Evolutionary conservation across 495 filamentous ascomycete genomes (phyloP).

Genomic region (Neurospora sp.): DNA sequence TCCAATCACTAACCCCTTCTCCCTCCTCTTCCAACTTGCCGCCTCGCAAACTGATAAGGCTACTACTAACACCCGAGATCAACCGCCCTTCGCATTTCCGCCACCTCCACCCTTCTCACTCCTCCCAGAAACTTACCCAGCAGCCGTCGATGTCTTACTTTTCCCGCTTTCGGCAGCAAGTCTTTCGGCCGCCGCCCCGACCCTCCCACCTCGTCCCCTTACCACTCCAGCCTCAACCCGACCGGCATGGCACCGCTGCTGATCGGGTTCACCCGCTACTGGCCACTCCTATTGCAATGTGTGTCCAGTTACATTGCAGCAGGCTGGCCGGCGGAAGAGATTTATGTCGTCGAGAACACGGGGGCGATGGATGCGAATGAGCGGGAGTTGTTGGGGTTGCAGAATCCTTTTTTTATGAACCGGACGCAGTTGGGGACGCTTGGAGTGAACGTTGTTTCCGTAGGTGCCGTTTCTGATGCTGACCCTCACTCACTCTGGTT

Average conservation of each 20-base stretch:
- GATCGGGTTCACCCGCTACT: conserved; percentile 51
- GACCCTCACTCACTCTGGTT: background rate
- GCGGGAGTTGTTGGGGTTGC: conserved; percentile 35
- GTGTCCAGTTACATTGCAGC: conserved; percentile 49
- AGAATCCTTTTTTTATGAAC: conserved; percentile 55
- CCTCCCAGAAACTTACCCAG: background rate
- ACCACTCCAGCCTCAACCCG: background rate
- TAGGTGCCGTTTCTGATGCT: background rate
- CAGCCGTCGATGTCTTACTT: background rate
- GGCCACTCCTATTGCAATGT: conserved; percentile 46
- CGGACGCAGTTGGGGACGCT: conserved; percentile 41
- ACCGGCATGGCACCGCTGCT: conserved; percentile 40
- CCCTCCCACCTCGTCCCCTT: background rate
- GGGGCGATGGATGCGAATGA: conserved; percentile 47
- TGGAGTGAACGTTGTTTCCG: conserved; percentile 42
- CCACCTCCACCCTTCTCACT: background rate
- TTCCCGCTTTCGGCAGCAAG: background rate
- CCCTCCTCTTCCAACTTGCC: conserved; percentile 10
- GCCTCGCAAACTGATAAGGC: background rate
- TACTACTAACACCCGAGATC: conserved; percentile 19
- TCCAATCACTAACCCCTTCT: conserved; percentile 17
- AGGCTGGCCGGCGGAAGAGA: conserved; percentile 50
- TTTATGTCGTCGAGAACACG: conserved; percentile 54
- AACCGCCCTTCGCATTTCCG: conserved; percentile 29
- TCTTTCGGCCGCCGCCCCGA: background rate